Evolutionary conservation across 2,329 filamentous ascomycete species (phyloP), one percentile per base, ranked within the genome.

Genomic region (Botryosphaeria agaves): DNA sequence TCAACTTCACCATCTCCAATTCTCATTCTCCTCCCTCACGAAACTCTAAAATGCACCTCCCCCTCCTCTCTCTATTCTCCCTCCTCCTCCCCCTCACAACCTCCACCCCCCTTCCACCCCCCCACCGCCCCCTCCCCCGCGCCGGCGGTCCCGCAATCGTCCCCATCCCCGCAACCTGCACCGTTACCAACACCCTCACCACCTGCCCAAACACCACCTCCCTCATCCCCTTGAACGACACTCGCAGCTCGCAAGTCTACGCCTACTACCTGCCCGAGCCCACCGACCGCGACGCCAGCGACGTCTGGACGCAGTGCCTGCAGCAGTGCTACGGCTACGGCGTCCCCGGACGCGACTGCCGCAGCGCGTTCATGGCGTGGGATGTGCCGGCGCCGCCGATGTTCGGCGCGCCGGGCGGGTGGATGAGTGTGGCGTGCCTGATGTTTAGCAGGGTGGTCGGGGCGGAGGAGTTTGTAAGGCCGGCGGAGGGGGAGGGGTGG

Each of bases 311-410:
- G 31, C 45, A 52, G 30, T 57, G 54, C 35, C 41, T 50, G 3
- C 31, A 56, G 35, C 55, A 57, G 35, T 59, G 55, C 40, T 52
- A 57, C 32, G 53, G 55, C 8, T 52, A 50, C 27, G 33, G 35
- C 11, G 39, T 45, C 24, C 34, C 34, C n/a, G 38, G 36, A 7
- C n/a, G n/a, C n/a, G 37, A 49, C 23, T 59, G 55, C 41, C 48
- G 49, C 32, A 41, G 42, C 6, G 49, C 46, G 2, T 51, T 47
- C 18, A 47, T 55, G 43, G 52, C 48, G 2, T 43, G 55, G 28
- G 45, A 52, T n/a, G 40, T 56, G n/a, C 37, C 38, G 9, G 41
- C 45, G 6, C 54, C 53, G 6, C 34, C 41, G n/a, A 46, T 44
- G 2, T 53, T 45, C 28, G 51, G 49, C 5, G 39, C 40, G 2